phyloP scores from a whole-genome alignment of 2,329 filamentous ascomycete species.

The Colletotrichum sp. region DNA sequence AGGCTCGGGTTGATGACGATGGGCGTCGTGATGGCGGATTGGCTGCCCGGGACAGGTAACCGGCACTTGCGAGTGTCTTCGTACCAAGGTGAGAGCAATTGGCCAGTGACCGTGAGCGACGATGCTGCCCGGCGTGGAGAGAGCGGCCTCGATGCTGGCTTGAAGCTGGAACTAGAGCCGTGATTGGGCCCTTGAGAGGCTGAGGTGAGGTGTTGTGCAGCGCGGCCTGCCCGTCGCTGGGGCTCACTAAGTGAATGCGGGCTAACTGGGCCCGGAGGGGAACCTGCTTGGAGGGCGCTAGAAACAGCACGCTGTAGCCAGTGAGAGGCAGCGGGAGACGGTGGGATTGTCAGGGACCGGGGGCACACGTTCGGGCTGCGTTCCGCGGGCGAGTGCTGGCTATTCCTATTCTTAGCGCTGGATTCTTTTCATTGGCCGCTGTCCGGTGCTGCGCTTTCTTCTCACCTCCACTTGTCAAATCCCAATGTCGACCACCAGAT shows the following conservation, averaged over 20 bases:
- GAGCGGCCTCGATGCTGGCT: background rate
- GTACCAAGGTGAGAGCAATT: background rate
- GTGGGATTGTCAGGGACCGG: background rate
- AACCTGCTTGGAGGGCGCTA: slow-evolving; percentile 13
- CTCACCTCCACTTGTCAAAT: slow-evolving; percentile 14
- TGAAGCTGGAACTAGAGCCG: background rate
- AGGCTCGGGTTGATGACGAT: background rate
- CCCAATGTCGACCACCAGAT: slow-evolving; percentile 15
- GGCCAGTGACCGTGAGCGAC: slow-evolving; percentile 4
- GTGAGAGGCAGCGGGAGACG: background rate
- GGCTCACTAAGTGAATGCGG: background rate
- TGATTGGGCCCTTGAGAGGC: slow-evolving; percentile 9
- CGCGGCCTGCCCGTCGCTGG: slow-evolving; percentile 14
- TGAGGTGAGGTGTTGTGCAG: slow-evolving; percentile 21
- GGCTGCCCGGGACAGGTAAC: slow-evolving; percentile 8
- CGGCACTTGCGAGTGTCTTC: background rate
- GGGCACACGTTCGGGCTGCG: slow-evolving; percentile 10
- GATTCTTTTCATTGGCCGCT: slow-evolving; percentile 26
- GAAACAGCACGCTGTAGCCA: slow-evolving; percentile 1
- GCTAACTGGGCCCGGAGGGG: background rate
- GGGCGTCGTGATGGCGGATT: slow-evolving; percentile 1
- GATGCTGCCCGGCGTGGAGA: background rate
- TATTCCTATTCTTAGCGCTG: slow-evolving; percentile 31
- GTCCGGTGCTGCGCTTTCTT: slow-evolving; percentile 2
- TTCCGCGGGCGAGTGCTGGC: slow-evolving; percentile 2